These are phyloP conservation scores for Tetracentron sinense DNA, from an alignment of 164 flowering plant species.

Conservation along the genomic window DNA sequence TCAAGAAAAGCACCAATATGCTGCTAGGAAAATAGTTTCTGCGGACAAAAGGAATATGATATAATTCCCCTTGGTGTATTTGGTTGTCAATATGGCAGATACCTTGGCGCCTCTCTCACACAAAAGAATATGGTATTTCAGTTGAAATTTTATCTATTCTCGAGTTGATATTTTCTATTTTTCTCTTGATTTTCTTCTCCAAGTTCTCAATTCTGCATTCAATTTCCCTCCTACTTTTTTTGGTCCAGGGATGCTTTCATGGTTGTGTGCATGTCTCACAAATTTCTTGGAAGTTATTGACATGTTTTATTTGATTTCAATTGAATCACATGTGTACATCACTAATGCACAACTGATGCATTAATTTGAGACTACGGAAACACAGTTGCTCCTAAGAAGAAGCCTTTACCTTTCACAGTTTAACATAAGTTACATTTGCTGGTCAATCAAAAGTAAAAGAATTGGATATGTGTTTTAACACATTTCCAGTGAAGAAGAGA, in stretches of 20 bases:
- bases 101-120: background rate
- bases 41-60: background rate
- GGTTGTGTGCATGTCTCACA: background rate
- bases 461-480: background rate
- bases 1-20: background rate
- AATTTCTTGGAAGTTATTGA: too few species aligned
- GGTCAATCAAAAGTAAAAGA: background rate
- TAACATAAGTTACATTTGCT: background rate
- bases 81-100: background rate
- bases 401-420: background rate
- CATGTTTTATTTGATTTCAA: too few species aligned
- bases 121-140: too few species aligned
- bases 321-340: too few species aligned
- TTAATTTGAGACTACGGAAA: too few species aligned
- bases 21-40: background rate
- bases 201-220: background rate
- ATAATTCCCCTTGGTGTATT: background rate
- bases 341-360: too few species aligned
- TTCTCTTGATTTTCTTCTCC: background rate
- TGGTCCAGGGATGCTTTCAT: background rate
- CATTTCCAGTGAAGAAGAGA: too few species aligned
- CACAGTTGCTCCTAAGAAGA: too few species aligned
- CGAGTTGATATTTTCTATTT: too few species aligned
- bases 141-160: too few species aligned
- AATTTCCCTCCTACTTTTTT: too few species aligned